Base-by-base conservation (phyloP, 441 rosid species). In the Brassica hybrid region DNA sequence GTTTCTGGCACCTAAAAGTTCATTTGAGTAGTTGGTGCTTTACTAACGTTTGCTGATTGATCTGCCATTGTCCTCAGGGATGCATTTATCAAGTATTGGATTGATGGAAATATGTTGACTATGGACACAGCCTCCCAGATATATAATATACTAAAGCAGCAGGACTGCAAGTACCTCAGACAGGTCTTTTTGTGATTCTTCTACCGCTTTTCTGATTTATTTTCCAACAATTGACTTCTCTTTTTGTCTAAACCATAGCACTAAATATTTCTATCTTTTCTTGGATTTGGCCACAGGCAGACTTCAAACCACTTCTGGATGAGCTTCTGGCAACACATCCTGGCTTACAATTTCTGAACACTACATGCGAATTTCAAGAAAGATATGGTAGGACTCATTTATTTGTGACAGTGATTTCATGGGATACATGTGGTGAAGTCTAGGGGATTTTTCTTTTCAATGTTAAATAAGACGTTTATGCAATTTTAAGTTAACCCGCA, bases 281-380 rank as follows among this genome's bases (percentile, higher is more conserved):
- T 18, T 71, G 65, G 64, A 79, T 18, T 70, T 71, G 73, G 64
- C 73, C 64, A 79, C 79, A 90, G 94, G 91, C 78, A 65, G 94
- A 88, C 80, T 90, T 90, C 82, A 84, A 85, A 81, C 88, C 88
- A 73, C 71, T 90, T 64, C 86, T 90, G 66, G 85, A 78, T 66
- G 92, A 85, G 80, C 88, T 90, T 80, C 75, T 90, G 81, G 84
- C 81, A 57, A 79, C 86, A 67, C 94, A 90, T 84, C 91, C 90
- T 10, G 92, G 91, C 25, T 76, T 90, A 79, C 87, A 90, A 64
- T 87, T 88, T 75, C 76, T 86, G 69, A 82, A 73, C 45, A 82
- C 76, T 74, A 83, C 89, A 25, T 90, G 88, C 69, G 91, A 88
- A 75, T 87, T 86, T 77, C 92, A 87, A 85, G 89, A 90, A 82